Conservation (phyloP, 169 alveolate genomes). For the Cystoisospora suis region DNA sequence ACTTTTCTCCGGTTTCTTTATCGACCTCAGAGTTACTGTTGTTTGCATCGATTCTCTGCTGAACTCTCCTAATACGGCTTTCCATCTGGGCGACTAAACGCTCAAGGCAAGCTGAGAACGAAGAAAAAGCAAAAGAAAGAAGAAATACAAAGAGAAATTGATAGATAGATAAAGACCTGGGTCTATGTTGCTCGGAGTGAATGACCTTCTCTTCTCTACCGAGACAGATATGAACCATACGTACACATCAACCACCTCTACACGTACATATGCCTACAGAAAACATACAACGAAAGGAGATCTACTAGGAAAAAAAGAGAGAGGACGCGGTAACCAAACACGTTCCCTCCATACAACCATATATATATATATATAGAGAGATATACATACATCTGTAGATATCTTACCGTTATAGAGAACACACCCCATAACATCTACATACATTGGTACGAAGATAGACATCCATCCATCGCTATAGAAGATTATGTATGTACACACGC, state of each 20-base stretch:
- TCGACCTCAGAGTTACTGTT: constrained; percentile 50
- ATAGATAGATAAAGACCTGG: background rate
- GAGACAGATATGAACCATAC: background rate
- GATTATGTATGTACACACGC: background rate
- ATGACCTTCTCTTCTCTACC: background rate
- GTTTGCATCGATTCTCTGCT: constrained; percentile 65
- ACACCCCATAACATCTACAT: background rate
- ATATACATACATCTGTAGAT: background rate
- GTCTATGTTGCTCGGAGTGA: background rate
- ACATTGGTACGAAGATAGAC: too few relatives aligned
- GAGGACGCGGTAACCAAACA: background rate
- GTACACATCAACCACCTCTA: background rate
- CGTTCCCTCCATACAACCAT: background rate
- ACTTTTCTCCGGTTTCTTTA: constrained; percentile 60
- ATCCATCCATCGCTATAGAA: too few relatives aligned
- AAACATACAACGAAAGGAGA: too few relatives aligned
- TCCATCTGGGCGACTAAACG: constrained; percentile 68
- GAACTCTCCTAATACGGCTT: constrained; percentile 65
- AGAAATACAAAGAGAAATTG: too few relatives aligned
- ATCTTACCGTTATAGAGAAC: background rate
- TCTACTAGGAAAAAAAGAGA: background rate
- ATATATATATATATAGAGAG: background rate
- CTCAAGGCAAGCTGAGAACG: constrained; percentile 60
- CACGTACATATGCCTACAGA: too few relatives aligned
- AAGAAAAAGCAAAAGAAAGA: too few relatives aligned